Evolutionary conservation across 805 yeast species (phyloP).

Genomic region (Candida piceae): DNA sequence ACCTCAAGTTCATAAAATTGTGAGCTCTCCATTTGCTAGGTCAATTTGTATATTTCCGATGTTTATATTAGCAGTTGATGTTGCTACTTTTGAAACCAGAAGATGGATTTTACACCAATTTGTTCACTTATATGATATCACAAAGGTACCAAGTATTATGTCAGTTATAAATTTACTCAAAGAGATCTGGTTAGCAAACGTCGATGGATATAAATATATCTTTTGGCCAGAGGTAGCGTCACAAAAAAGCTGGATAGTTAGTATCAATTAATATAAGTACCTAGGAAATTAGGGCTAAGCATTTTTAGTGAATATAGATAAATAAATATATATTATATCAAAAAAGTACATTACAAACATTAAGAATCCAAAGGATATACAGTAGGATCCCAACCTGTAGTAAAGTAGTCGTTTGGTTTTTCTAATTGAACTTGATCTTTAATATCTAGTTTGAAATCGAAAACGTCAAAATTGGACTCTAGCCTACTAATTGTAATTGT

Average conservation of each 20-base stretch:
- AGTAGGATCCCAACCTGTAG: too few species aligned
- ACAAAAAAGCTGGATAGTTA: slow-evolving; percentile 3
- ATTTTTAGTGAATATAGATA: too few species aligned
- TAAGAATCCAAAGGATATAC: too few species aligned
- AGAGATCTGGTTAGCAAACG: slow-evolving; percentile 10
- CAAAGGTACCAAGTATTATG: slow-evolving; percentile 4
- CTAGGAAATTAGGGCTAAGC: too few species aligned
- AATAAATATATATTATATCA: too few species aligned
- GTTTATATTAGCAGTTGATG: slow-evolving; percentile 11
- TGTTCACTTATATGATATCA: slow-evolving; percentile 4
- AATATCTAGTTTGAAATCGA: too few species aligned
- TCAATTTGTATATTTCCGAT: slow-evolving; percentile 5
- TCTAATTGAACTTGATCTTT: too few species aligned
- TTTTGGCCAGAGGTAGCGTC: slow-evolving; percentile 13
- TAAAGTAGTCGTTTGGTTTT: too few species aligned
- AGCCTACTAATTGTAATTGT: too few species aligned
- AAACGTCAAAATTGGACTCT: too few species aligned
- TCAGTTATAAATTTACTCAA: slow-evolving; percentile 2
- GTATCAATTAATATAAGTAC: background rate
- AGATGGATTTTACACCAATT: slow-evolving; percentile 11
- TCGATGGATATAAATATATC: slow-evolving; percentile 9
- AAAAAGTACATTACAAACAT: too few species aligned
- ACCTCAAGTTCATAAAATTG: slow-evolving; percentile 2
- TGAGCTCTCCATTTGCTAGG: background rate
- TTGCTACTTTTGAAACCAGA: slow-evolving; percentile 14